Percentiles rank a stretch among this genome's conserved stretches.
Conservation (phyloP, 495 filamentous ascomycete species). For the Neurospora sp. region DNA sequence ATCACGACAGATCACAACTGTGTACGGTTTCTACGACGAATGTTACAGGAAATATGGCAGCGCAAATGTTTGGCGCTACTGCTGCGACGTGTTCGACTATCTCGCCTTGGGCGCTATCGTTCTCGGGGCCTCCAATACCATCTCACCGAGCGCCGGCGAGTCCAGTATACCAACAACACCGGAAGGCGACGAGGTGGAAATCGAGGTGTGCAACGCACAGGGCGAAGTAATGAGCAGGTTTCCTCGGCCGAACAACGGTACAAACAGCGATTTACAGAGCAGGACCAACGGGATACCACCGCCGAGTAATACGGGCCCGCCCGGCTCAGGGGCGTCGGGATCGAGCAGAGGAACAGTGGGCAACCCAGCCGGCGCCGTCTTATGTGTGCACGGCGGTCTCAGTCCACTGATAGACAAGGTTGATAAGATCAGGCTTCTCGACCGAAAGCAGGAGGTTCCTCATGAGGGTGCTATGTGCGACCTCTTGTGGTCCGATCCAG, state of each 20-base stretch:
- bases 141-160: slow-evolving; percentile 39
- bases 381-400: slow-evolving; percentile 92
- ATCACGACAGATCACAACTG: slow-evolving; percentile 92
- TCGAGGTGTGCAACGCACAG: slow-evolving; percentile 69
- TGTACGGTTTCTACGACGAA: slow-evolving; percentile 99
- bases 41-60: slow-evolving; percentile 95
- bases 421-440: slow-evolving; percentile 90
- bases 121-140: slow-evolving; percentile 69
- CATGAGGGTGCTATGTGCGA: slow-evolving; percentile 99
- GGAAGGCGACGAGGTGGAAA: slow-evolving; percentile 67
- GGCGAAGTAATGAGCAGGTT: slow-evolving; percentile 70
- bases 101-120: slow-evolving; percentile 91
- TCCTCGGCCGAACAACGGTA: slow-evolving; percentile 34
- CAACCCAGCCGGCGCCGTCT: slow-evolving; percentile 67
- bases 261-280: slow-evolving; percentile 12
- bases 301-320: slow-evolving; percentile 50
- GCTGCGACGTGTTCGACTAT: slow-evolving; percentile 98
- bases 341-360: slow-evolving; percentile 52
- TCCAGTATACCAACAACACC: slow-evolving; percentile 27
- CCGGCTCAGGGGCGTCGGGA: slow-evolving; percentile 68
- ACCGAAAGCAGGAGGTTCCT: slow-evolving; percentile 96
- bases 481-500: slow-evolving; percentile 93
- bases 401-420: slow-evolving; percentile 86
- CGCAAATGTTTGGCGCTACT: slow-evolving; percentile 97
- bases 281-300: slow-evolving; percentile 32